A percentile compares a stretch with the other conserved stretches of the same genome.
These are phyloP conservation scores for Alternaria triticimaculans DNA, from an alignment of 2,329 filamentous ascomycete species.

Conservation along the genomic window DNA sequence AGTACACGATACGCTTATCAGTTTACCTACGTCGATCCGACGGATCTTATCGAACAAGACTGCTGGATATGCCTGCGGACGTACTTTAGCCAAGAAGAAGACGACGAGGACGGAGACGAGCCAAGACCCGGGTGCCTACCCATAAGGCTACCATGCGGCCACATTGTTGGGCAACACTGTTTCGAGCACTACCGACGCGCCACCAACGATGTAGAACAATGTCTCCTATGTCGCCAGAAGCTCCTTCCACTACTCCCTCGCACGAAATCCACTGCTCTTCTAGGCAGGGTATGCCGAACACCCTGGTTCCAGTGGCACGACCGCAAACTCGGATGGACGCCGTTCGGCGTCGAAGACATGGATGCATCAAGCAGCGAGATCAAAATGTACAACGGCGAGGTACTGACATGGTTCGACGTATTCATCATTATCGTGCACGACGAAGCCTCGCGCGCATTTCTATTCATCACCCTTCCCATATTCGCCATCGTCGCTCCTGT, in stretches of 20 bases:
- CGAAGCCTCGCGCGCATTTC: neutral
- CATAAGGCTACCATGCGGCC: neutral
- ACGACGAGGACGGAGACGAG: neutral
- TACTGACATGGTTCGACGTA: neutral
- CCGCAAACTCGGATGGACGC: neutral
- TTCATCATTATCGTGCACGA: neutral
- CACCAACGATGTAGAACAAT: neutral
- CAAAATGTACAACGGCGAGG: neutral
- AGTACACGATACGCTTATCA: neutral
- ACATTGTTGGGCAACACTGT: neutral
- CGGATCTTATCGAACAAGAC: neutral
- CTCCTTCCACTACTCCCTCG: neutral
- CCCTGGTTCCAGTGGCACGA: neutral
- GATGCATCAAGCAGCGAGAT: neutral
- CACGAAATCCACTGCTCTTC: neutral
- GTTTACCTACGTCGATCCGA: neutral
- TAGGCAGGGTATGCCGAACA: neutral
- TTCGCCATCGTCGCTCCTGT: neutral
- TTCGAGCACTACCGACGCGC: neutral
- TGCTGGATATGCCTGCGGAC: neutral
- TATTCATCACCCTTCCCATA: neutral
- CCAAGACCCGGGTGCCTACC: neutral
- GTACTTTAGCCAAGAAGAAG: neutral
- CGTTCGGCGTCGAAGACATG: neutral
- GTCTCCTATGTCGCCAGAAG: neutral